phyloP scores from a whole-genome alignment of 1,139 yeast species.

The Ogataea hybrid region DNA sequence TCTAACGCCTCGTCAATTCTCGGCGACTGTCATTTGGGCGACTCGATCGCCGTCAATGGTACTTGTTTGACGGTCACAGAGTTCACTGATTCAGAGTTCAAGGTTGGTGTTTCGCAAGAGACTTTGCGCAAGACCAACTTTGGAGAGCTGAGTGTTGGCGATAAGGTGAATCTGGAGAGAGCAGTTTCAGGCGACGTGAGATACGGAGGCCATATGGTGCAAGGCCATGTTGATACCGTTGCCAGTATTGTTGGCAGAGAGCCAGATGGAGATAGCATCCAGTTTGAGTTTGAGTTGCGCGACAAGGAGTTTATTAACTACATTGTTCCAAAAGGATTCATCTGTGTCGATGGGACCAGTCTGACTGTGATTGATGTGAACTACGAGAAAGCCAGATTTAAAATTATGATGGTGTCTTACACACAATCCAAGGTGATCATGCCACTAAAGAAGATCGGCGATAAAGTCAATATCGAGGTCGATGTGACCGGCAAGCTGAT shows the following conservation, averaged over 20 bases:
- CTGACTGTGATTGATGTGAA: conserved; percentile 82
- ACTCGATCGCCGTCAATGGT: conserved; percentile 88
- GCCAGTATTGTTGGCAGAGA: conserved; percentile 58
- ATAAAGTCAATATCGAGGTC: conserved; percentile 82
- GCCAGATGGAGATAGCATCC: conserved; percentile 76
- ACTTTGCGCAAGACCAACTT: conserved; percentile 80
- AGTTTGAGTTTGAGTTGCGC: conserved; percentile 70
- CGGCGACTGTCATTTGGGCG: conserved; percentile 85
- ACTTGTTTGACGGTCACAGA: conserved; percentile 94
- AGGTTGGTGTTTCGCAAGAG: conserved; percentile 92
- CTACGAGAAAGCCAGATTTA: conserved; percentile 53
- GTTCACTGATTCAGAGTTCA: conserved; percentile 58
- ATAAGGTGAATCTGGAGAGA: conserved; percentile 81
- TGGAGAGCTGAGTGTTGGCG: conserved; percentile 55
- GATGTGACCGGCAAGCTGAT: conserved; percentile 91
- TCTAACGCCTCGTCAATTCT: conserved; percentile 62
- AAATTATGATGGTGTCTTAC: conserved; percentile 88
- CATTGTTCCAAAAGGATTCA: conserved; percentile 93
- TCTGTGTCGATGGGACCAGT: conserved; percentile 92
- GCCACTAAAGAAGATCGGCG: conserved; percentile 63
- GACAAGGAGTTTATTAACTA: conserved; percentile 66
- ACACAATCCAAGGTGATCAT: conserved; percentile 82
- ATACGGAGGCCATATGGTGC: conserved; percentile 96
- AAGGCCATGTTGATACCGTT: conserved; percentile 93
- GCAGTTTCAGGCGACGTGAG: conserved; percentile 82